These are phyloP conservation scores for Picea abies DNA, from an alignment of 83 land plant species.

Conservation along the genomic window DNA sequence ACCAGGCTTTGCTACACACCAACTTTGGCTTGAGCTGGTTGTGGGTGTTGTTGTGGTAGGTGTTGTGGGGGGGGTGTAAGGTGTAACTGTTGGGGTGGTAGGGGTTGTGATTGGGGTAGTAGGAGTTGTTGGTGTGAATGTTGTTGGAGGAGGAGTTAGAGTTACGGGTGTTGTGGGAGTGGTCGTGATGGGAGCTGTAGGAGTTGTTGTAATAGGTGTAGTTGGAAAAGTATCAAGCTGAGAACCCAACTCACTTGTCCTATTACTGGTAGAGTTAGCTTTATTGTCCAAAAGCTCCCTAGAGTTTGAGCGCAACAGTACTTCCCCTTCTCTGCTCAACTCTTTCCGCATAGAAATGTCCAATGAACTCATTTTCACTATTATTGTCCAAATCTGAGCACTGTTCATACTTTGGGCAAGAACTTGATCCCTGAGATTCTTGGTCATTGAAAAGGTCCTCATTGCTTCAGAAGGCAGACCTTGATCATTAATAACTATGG, in stretches of 20 bases:
- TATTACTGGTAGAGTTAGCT: not conserved
- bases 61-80: conserved; percentile 13
- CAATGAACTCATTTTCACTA: conserved; percentile 1
- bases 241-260: not conserved
- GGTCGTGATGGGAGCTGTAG: conserved; percentile 1
- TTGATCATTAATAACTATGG: not conserved
- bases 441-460: not conserved
- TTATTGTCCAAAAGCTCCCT: conserved; percentile 11
- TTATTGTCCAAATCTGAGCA: too few species aligned
- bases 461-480: not conserved
- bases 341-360: not conserved
- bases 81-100: not conserved
- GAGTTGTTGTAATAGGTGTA: conserved; percentile 3
- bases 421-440: not conserved
- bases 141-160: not conserved
- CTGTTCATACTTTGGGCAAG: not conserved
- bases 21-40: conserved; percentile 37
- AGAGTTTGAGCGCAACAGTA: not conserved
- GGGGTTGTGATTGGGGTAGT: conserved; percentile 8
- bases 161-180: not conserved
- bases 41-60: conserved; percentile 26
- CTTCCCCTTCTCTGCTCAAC: not conserved
- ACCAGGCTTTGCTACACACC: conserved; percentile 69
- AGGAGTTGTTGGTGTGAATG: not conserved
- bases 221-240: not conserved